phyloP scores from a whole-genome alignment of 2,329 filamentous ascomycete genomes.

The Zasmidium citrigriseum region DNA sequence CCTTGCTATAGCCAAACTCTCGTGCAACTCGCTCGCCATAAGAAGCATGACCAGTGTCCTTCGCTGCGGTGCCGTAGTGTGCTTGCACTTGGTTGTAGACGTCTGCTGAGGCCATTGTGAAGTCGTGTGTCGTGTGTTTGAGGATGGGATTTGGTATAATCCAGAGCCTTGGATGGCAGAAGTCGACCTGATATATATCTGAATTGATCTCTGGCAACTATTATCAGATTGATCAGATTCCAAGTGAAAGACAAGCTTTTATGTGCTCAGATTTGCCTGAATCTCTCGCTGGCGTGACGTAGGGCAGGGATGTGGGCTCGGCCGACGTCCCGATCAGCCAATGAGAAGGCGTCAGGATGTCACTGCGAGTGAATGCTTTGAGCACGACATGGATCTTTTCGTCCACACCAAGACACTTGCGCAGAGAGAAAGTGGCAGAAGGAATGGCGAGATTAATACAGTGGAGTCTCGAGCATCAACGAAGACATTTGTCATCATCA shows the following conservation, averaged over 20 bases:
- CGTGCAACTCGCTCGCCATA: slow-evolving; percentile 6
- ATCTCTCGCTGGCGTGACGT: not conserved
- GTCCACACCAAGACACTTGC: not conserved
- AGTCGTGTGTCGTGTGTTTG: not conserved
- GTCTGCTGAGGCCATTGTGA: slow-evolving; percentile 1
- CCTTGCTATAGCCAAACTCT: slow-evolving; percentile 9
- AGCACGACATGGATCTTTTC: not conserved
- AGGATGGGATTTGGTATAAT: not conserved
- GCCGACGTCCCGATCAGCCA: not conserved
- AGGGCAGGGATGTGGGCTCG: not conserved
- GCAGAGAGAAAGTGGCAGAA: too few relatives aligned
- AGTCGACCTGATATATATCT: not conserved
- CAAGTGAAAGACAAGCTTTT: not conserved
- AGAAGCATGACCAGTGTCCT: slow-evolving; percentile 2
- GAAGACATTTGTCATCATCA: too few relatives aligned
- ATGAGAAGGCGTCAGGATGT: not conserved
- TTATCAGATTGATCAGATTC: too few relatives aligned
- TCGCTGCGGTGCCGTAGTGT: slow-evolving; percentile 7
- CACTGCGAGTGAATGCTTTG: not conserved
- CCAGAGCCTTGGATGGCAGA: not conserved
- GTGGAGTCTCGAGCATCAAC: too few relatives aligned
- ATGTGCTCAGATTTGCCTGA: not conserved
- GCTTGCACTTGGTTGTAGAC: slow-evolving; percentile 6
- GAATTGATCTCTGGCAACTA: too few relatives aligned
- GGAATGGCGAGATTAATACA: too few relatives aligned